A percentile compares a stretch with the other conserved stretches of the same genome.
Evolutionary conservation across 106 monocot genomes (phyloP).

Genomic region (Dendrobium chrysotoxum): DNA sequence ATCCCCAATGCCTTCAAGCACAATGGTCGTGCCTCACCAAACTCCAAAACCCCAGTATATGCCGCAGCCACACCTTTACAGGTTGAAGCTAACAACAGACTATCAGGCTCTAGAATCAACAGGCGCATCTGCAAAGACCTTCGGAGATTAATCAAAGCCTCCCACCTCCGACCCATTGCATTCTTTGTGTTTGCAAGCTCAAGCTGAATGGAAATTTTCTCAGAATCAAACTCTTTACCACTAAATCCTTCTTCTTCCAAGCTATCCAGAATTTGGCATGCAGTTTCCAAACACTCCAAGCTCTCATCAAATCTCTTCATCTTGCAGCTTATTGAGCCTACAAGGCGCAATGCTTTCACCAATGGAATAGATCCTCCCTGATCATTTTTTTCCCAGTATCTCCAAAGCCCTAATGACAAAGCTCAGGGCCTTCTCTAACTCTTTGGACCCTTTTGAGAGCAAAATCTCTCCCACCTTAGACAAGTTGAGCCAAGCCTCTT

Average conservation of each 20-base stretch:
- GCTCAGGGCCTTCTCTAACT: constrained; percentile 38
- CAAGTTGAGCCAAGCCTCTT: constrained; percentile 31
- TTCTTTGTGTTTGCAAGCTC: constrained; percentile 68
- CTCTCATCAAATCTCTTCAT: constrained; percentile 47
- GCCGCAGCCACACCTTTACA: constrained; percentile 66
- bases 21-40: constrained; percentile 54
- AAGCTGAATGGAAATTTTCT: constrained; percentile 35
- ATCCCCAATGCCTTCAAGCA: constrained; percentile 63
- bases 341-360: constrained; percentile 47
- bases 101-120: constrained; percentile 34
- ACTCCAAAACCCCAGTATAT: constrained; percentile 44
- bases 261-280: constrained; percentile 33
- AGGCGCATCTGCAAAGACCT: constrained; percentile 52
- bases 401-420: constrained; percentile 50
- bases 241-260: constrained; percentile 22
- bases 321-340: constrained; percentile 43
- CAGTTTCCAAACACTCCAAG: constrained; percentile 60
- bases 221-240: constrained; percentile 28
- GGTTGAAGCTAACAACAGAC: constrained; percentile 32
- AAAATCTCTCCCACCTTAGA: constrained; percentile 53
- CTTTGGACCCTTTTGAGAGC: constrained; percentile 20
- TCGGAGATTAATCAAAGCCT: constrained; percentile 45
- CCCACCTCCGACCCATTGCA: constrained; percentile 57
- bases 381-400: constrained; percentile 32
- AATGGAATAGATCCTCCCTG: constrained; percentile 36